Conservation (phyloP, 2,329 filamentous ascomycete species). For the Sporothrix curviconia region DNA sequence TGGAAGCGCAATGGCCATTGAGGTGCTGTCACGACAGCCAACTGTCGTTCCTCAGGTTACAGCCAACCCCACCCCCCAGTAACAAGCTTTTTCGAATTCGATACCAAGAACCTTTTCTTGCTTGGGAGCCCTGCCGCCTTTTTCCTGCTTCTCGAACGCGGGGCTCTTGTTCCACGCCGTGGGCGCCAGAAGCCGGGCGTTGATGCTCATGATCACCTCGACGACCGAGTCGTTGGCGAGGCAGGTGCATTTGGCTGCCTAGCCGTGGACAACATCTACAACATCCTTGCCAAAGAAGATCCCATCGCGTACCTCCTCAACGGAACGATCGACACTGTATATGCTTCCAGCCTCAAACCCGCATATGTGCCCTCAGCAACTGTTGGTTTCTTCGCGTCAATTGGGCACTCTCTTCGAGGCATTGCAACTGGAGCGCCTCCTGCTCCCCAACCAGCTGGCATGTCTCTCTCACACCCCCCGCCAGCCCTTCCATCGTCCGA, state of each 20-base stretch:
- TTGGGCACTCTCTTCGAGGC: constrained; percentile 56
- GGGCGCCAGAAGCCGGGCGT: constrained; percentile 70
- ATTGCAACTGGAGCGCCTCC: constrained; percentile 49
- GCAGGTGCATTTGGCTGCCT: constrained; percentile 79
- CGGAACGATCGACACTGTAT: constrained; percentile 75
- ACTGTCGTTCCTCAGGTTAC: constrained; percentile 54
- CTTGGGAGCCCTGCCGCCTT: constrained; percentile 87
- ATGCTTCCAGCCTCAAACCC: constrained; percentile 67
- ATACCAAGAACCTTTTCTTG: constrained; percentile 83
- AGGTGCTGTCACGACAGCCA: constrained; percentile 84
- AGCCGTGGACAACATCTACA: constrained; percentile 94
- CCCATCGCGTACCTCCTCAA: constrained; percentile 90
- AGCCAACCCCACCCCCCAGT: constrained; percentile 34
- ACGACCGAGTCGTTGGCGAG: constrained; percentile 63
- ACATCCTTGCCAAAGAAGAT: constrained; percentile 66
- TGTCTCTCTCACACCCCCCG: constrained; percentile 28
- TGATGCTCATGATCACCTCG: constrained; percentile 53
- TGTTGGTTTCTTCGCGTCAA: constrained; percentile 56
- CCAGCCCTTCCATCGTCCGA: constrained; percentile 31
- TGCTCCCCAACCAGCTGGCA: constrained; percentile 4
- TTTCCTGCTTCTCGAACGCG: constrained; percentile 79
- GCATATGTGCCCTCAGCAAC: constrained; percentile 72
- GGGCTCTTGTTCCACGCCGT: constrained; percentile 64
- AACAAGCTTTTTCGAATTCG: constrained; percentile 69
- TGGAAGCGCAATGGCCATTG: constrained; percentile 88